Percentiles rank a stretch among this genome's conserved stretches.
These are phyloP conservation scores for Sanghuangporus baumii DNA, from an alignment of 1,284 basidiomycete species.

Conservation along the genomic window DNA sequence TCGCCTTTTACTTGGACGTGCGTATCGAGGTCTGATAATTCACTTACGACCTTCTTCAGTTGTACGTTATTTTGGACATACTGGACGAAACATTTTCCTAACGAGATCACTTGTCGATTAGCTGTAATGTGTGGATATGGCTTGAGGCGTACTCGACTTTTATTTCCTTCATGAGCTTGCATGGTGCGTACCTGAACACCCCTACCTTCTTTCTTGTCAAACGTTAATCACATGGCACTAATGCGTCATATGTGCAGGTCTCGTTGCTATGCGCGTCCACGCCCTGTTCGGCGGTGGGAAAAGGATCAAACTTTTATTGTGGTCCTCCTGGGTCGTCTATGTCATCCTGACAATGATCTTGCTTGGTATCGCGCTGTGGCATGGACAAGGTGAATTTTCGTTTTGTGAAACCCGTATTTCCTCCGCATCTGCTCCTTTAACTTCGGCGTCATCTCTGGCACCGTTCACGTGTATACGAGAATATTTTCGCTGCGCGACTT, in stretches of 20 bases:
- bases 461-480: too few species aligned
- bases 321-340: conserved; percentile 13
- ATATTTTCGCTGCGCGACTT: neutral
- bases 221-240: neutral
- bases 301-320: conserved; percentile 9
- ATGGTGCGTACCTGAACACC: conserved; percentile 5
- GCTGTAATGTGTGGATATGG: conserved; percentile 19
- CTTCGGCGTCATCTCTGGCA: too few species aligned
- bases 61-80: conserved; percentile 5
- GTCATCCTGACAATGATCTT: conserved; percentile 9
- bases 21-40: neutral
- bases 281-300: conserved; percentile 15
- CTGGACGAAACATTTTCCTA: neutral
- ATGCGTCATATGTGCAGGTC: neutral
- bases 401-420: neutral
- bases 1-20: neutral
- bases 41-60: conserved; percentile 1
- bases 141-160: conserved; percentile 17
- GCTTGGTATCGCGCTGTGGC: conserved; percentile 10
- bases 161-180: conserved; percentile 18
- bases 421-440: neutral
- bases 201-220: neutral
- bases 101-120: neutral
- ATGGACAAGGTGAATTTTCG: conserved; percentile 9
- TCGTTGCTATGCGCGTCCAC: conserved; percentile 19